Conservation (phyloP, 75 land plant genomes). For the Pinus taeda region DNA sequence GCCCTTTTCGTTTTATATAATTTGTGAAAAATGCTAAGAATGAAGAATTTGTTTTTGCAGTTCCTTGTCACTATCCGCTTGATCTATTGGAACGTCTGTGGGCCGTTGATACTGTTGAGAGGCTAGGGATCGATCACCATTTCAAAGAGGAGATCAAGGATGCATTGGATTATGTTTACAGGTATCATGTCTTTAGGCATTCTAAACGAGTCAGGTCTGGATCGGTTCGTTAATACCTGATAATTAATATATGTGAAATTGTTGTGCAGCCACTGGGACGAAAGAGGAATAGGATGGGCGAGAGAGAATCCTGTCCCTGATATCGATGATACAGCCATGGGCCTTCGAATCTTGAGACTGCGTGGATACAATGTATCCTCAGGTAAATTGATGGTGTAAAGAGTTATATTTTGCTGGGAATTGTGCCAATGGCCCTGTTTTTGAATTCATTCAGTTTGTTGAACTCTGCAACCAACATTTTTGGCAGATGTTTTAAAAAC, state of each 20-base stretch:
- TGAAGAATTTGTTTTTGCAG: neutral
- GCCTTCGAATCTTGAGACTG: slow-evolving; percentile 18
- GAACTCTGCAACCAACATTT: neutral
- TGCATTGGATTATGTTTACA: slow-evolving; percentile 21
- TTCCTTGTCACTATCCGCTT: slow-evolving; percentile 6
- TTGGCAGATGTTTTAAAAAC: slow-evolving; percentile 16
- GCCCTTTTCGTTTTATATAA: neutral
- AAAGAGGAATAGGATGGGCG: slow-evolving; percentile 30
- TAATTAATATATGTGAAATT: neutral
- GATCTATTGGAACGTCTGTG: slow-evolving; percentile 48
- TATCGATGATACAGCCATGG: slow-evolving; percentile 33
- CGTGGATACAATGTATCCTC: slow-evolving; percentile 27
- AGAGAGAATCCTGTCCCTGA: slow-evolving; percentile 16
- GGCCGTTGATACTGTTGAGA: slow-evolving; percentile 48
- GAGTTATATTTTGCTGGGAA: neutral
- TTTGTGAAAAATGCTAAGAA: neutral
- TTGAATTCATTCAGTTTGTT: neutral
- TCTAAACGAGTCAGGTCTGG: neutral
- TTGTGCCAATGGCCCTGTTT: neutral
- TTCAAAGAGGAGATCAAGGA: slow-evolving; percentile 19
- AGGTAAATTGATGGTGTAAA: slow-evolving; percentile 6
- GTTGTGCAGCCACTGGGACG: slow-evolving; percentile 19
- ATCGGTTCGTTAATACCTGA: neutral
- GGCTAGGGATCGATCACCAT: slow-evolving; percentile 30
- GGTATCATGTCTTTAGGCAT: neutral